Percentiles rank a stretch among this genome's conserved stretches.
Conservation (phyloP, 805 yeast genomes). For the Metschnikowia shivogae region DNA sequence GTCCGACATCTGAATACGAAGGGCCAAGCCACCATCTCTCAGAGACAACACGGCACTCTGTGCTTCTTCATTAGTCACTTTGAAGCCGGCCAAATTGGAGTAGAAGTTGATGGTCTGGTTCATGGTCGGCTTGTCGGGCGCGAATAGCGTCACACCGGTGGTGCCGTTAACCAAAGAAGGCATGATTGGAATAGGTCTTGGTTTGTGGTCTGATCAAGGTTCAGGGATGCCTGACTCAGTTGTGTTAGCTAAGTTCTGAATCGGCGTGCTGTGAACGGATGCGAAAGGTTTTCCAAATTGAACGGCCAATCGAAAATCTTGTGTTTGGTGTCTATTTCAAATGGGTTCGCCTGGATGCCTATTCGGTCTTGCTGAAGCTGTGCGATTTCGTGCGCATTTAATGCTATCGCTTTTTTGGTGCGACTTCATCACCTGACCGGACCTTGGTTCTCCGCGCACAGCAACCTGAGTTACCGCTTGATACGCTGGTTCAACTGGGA, state of each 20-base stretch:
- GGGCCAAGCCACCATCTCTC: slow-evolving; percentile 18
- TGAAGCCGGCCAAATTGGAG: slow-evolving; percentile 37
- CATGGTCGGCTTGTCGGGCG: slow-evolving; percentile 45
- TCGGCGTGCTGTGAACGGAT: too few species aligned
- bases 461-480: background rate
- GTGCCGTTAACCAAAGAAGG: slow-evolving; percentile 50
- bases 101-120: slow-evolving; percentile 55
- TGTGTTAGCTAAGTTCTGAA: too few species aligned
- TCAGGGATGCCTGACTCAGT: too few species aligned
- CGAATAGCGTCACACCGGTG: slow-evolving; percentile 49
- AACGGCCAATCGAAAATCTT: too few species aligned
- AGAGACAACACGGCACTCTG: slow-evolving; percentile 22
- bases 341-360: background rate
- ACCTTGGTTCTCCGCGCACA: slow-evolving; percentile 9
- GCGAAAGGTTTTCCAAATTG: too few species aligned
- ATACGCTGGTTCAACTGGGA: too few species aligned
- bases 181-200: background rate
- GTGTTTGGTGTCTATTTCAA: background rate
- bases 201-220: too few species aligned
- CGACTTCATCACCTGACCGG: slow-evolving; percentile 18
- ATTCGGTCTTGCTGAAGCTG: background rate
- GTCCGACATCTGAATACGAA: slow-evolving; percentile 19
- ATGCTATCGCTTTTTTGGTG: slow-evolving; percentile 1
- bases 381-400: background rate
- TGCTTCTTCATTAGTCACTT: slow-evolving; percentile 20